Conservation (phyloP, 176 grass and related monocot genomes). For the Phyllostachys edulis region DNA sequence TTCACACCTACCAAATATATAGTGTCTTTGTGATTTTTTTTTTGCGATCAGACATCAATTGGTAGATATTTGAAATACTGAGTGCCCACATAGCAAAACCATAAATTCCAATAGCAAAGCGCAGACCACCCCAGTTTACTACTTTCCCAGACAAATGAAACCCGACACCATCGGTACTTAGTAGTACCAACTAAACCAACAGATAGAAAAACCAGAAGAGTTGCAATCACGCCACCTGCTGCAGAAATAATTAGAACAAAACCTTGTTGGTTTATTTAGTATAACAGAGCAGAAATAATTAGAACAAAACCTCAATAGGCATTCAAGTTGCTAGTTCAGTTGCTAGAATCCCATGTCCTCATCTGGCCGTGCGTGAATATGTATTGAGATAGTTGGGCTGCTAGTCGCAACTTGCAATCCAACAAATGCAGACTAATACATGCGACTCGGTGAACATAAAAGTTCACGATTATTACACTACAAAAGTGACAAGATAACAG, state of each 20-base stretch:
- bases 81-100: conserved; percentile 87
- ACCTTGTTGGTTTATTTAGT: background rate
- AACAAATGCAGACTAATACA: too few relatives aligned
- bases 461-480: too few relatives aligned
- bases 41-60: conserved; percentile 85
- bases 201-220: conserved; percentile 71
- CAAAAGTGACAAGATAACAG: too few relatives aligned
- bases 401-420: too few relatives aligned
- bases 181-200: conserved; percentile 58
- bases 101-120: conserved; percentile 87
- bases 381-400: too few relatives aligned
- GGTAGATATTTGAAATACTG: conserved; percentile 96
- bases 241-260: conserved; percentile 20
- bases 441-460: too few relatives aligned
- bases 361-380: too few relatives aligned
- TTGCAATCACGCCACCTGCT: conserved; percentile 76
- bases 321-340: too few relatives aligned
- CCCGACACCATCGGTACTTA: conserved; percentile 49
- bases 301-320: too few relatives aligned
- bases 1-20: conserved; percentile 60
- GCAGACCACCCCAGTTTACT: conserved; percentile 69
- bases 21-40: conserved; percentile 90
- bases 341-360: too few relatives aligned
- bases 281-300: too few relatives aligned
- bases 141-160: conserved; percentile 69